These are phyloP conservation scores for Podaxis rugospora DNA, from an alignment of 768 basidiomycete genomes.

Conservation along the genomic window DNA sequence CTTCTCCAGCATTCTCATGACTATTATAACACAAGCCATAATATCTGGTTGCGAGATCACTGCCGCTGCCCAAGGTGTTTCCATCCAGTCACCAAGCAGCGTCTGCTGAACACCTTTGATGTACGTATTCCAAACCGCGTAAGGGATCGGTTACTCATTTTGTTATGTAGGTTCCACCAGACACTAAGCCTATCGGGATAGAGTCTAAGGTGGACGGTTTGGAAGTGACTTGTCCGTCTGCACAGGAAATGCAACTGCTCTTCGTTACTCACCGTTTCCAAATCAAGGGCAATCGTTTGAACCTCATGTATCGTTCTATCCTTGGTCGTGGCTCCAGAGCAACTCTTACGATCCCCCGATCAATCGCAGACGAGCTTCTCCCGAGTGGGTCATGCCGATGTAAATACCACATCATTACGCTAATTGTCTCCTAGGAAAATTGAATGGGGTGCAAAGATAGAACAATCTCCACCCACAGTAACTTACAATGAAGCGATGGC, in stretches of 20 bases:
- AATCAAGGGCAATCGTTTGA: constrained; percentile 50
- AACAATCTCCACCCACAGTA: constrained; percentile 69
- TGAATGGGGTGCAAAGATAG: constrained; percentile 79
- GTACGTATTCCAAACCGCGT: constrained; percentile 31
- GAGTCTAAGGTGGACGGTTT: constrained; percentile 59
- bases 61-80: constrained; percentile 87
- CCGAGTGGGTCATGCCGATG: constrained; percentile 38
- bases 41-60: constrained; percentile 90
- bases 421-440: constrained; percentile 43
- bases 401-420: not conserved
- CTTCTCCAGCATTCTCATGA: not conserved
- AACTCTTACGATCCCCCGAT: constrained; percentile 79
- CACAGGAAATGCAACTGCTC: not conserved
- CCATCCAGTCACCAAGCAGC: constrained; percentile 84
- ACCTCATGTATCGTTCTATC: constrained; percentile 77
- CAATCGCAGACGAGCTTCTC: constrained; percentile 19
- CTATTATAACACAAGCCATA: constrained; percentile 51
- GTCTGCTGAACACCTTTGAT: constrained; percentile 82
- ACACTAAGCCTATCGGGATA: constrained; percentile 61
- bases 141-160: not conserved
- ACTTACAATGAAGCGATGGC: constrained; percentile 72
- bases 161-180: constrained; percentile 60
- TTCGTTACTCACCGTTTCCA: not conserved
- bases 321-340: constrained; percentile 77
- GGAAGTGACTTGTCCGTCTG: constrained; percentile 64